Conservation (phyloP, 495 filamentous ascomycete genomes). For the Darksidea phi region DNA sequence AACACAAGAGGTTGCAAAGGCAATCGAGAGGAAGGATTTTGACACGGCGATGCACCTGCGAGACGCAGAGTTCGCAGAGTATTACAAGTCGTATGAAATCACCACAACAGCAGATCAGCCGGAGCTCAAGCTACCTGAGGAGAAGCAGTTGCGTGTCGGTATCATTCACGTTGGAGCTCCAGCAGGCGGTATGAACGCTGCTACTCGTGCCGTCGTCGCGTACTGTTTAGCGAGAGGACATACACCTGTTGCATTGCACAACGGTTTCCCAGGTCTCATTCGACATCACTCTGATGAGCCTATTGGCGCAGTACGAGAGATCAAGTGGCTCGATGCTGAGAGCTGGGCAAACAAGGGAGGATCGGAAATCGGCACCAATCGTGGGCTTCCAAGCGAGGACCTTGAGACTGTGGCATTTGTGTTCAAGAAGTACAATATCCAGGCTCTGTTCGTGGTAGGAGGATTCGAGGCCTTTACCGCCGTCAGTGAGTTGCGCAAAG, state of each 20-base stretch:
- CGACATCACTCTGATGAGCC: constrained; percentile 85
- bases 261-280: constrained; percentile 93
- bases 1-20: constrained; percentile 77
- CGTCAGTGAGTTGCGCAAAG: constrained; percentile 79
- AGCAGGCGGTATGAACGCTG: constrained; percentile 98
- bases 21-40: constrained; percentile 81
- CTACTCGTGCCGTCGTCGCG: constrained; percentile 90
- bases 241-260: constrained; percentile 86
- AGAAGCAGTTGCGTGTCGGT: constrained; percentile 88
- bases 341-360: constrained; percentile 94
- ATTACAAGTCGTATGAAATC: constrained; percentile 83
- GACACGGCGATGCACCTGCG: constrained; percentile 79
- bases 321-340: constrained; percentile 92
- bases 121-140: constrained; percentile 60
- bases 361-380: constrained; percentile 97
- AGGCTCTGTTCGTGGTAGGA: constrained; percentile 88
- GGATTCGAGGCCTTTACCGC: constrained; percentile 98
- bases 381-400: constrained; percentile 80
- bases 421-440: constrained; percentile 82
- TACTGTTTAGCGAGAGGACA: constrained; percentile 95
- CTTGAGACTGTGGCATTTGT: constrained; percentile 79
- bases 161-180: constrained; percentile 97
- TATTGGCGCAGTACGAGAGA: constrained; percentile 74
- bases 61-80: constrained; percentile 92
- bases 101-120: constrained; percentile 73